Evolutionary conservation across 164 flowering plant species (phyloP).

Genomic region (Litsea cubeba): DNA sequence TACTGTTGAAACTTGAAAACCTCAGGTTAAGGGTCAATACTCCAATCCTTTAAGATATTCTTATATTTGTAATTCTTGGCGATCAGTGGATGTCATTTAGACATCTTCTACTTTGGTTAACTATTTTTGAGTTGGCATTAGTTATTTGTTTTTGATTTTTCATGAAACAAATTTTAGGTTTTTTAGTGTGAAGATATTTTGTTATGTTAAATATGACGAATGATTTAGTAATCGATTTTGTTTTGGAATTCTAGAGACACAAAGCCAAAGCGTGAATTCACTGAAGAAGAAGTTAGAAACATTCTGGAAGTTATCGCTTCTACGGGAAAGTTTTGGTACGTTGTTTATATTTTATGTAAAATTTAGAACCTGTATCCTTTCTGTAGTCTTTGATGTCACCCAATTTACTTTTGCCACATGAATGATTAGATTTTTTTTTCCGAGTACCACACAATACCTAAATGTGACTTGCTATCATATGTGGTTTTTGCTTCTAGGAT

Average conservation of each 20-base stretch:
- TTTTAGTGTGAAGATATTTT: not conserved
- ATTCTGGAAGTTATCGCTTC: conserved; percentile 59
- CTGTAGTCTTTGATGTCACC: not conserved
- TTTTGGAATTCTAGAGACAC: not conserved
- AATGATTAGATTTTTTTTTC: not conserved
- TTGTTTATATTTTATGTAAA: not conserved
- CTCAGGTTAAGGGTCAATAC: too few relatives aligned
- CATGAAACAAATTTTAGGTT: too few relatives aligned
- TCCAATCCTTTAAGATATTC: too few relatives aligned
- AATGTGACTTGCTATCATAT: too few relatives aligned
- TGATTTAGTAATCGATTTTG: too few relatives aligned
- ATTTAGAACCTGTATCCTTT: not conserved
- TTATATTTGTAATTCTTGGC: not conserved
- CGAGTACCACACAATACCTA: not conserved
- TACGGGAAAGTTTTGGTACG: conserved; percentile 80
- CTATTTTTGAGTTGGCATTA: not conserved
- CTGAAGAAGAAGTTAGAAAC: conserved; percentile 52
- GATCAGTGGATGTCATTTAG: not conserved
- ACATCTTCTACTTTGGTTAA: not conserved
- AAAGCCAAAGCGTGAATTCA: conserved; percentile 27
- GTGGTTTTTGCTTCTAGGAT: not conserved
- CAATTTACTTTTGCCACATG: not conserved
- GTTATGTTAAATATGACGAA: not conserved
- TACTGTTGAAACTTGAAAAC: too few relatives aligned
- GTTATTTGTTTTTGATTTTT: not conserved